Evolutionary conservation across 306 rosid genomes (phyloP).

Genomic region (Cyamopsis tetragonoloba): DNA sequence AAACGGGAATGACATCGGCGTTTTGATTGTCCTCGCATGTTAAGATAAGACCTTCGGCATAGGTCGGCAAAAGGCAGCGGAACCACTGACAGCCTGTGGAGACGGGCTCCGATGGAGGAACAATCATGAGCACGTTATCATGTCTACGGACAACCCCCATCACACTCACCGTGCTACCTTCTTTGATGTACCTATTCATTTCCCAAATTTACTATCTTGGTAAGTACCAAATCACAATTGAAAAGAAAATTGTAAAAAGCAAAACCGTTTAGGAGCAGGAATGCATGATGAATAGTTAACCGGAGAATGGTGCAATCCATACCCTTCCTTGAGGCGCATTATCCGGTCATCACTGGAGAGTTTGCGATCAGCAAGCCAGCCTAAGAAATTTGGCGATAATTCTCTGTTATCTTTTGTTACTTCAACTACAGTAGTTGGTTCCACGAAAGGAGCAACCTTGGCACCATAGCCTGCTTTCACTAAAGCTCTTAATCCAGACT

Average conservation of each 20-base stretch:
- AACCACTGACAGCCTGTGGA: constrained; percentile 89
- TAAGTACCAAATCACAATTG: background rate
- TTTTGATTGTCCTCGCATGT: constrained; percentile 80
- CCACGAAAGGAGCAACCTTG: constrained; percentile 88
- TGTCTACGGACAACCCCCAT: constrained; percentile 93
- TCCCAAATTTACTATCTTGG: constrained; percentile 13
- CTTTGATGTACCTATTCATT: constrained; percentile 71
- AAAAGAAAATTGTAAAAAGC: background rate
- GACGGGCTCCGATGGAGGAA: constrained; percentile 71
- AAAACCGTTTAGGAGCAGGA: background rate
- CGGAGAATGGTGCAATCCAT: constrained; percentile 10
- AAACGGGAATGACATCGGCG: constrained; percentile 82
- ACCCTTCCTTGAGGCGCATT: constrained; percentile 99
- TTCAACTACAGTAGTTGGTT: constrained; percentile 72
- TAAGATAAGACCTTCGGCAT: constrained; percentile 75
- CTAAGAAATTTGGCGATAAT: constrained; percentile 73
- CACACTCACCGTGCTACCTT: constrained; percentile 95
- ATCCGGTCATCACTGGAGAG: constrained; percentile 74
- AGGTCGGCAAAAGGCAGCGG: constrained; percentile 83
- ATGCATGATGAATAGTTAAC: background rate
- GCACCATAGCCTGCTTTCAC: constrained; percentile 96
- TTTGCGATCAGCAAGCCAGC: constrained; percentile 89
- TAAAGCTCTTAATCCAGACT: constrained; percentile 90
- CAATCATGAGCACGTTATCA: constrained; percentile 89
- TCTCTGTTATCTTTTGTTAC: constrained; percentile 75